Conservation (phyloP, 805 yeast genomes). For the Nakazawaea peltata region DNA sequence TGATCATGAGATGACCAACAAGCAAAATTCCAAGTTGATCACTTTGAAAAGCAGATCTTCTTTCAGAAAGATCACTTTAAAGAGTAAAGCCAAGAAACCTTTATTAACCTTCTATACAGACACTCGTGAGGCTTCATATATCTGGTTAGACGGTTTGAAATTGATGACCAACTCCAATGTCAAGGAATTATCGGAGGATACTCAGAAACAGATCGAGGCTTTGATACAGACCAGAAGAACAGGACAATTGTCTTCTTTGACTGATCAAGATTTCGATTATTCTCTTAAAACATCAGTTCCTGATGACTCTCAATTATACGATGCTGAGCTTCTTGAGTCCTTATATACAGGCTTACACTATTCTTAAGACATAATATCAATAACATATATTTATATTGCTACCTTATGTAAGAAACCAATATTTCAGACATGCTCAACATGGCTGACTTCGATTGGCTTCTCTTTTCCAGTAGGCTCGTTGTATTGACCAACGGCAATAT, state of each 20-base stretch:
- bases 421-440: slow-evolving; percentile 9
- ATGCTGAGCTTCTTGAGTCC: slow-evolving; percentile 16
- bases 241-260: slow-evolving; percentile 38
- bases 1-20: slow-evolving; percentile 31
- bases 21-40: slow-evolving; percentile 34
- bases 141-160: slow-evolving; percentile 76
- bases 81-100: slow-evolving; percentile 31
- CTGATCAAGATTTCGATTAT: slow-evolving; percentile 17
- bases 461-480: no score
- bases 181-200: slow-evolving; percentile 30
- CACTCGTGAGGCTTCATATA: slow-evolving; percentile 55
- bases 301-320: slow-evolving; percentile 14
- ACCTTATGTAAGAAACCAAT: not conserved
- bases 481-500: slow-evolving; percentile 3
- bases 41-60: slow-evolving; percentile 47
- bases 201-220: slow-evolving; percentile 34
- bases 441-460: not conserved
- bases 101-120: slow-evolving; percentile 61
- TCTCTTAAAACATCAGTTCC: not conserved
- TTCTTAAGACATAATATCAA: slow-evolving; percentile 11
- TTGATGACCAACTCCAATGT: slow-evolving; percentile 31
- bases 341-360: slow-evolving; percentile 20
- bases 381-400: not conserved
- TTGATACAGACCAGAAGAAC: slow-evolving; percentile 37
- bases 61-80: slow-evolving; percentile 47